Evolutionary conservation across 768 basidiomycete species (phyloP), one percentile per base, ranked within the genome.

Genomic region (Lactarius akahatsu): DNA sequence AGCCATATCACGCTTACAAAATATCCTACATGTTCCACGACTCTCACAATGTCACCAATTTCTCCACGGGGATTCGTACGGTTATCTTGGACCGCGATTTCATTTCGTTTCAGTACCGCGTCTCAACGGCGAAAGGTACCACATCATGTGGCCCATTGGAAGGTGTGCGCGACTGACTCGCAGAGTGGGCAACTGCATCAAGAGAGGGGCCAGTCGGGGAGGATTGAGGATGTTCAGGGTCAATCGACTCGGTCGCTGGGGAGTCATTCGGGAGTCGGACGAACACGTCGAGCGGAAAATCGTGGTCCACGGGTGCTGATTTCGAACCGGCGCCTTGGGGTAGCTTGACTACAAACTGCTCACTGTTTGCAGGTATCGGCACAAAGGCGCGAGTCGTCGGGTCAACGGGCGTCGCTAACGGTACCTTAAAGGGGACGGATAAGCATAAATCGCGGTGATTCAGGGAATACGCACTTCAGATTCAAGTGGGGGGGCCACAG

Each of bases 1-100:
- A 56, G 18, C 55, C 34, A 3, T 34, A 20, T 30, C 23, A 57
- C 55, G 34, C 56, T 20, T 18, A 32, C 56, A 50, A 26, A 26
- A 50, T 26, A 50, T 23, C 50, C 50, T 50, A 50, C 9, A 50
- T 15, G 26, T n/a, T 43, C 6, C 11, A 28, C 55, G 20, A 57
- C 18, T 18, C 3, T 57, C 56, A 57, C 56, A 57, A 57, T 4
- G 56, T 30, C 32, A 57, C 56, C 3, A 32, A 5, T 36, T 57
- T 36, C 56, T 57, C 55, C 55, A 57, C 55, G 32, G 55, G 55
- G 30, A 34, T 57, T 34, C 55, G 16, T 30, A 57, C 34, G n/a
- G 0, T n/a, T 18, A 57, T 30, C 56, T n/a, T 36, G 11, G 56
- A 57, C 18, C 18, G 56, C 28, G 11, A 32, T 5, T 34, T 57